Base-by-base conservation (phyloP, 2,329 filamentous ascomycete species). In the Fusarium sp. region DNA sequence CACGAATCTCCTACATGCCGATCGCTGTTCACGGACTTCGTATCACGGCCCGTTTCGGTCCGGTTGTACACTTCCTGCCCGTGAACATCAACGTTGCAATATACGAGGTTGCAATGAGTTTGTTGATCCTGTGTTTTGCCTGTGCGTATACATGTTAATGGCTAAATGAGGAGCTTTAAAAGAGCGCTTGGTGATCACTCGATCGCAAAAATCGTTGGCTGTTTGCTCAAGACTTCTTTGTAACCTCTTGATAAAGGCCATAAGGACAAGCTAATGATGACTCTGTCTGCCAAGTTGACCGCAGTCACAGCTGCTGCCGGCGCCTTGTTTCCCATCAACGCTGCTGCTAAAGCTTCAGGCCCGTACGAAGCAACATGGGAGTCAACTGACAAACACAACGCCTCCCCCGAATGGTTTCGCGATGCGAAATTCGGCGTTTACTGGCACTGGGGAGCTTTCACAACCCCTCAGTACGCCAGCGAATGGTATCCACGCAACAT, bases 401-500 rank as follows among this genome's bases (percentile, higher is more conserved):
- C 67, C 13, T 54, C 67, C 3, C 67, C 66, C 1, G 59, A 60
- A 60, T 70, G 67, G 67, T 69, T 70, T 16, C 67, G 67, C 4
- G 67, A 69, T 6, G 66, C 67, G 10, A 69, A 69, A 5, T 69
- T 69, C 11, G 66, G 66, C 1, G 66, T 69, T 35, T 70, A 69
- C 59, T 69, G 67, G 67, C 66, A 69, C 49, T 69, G 67, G 67
- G 67, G 67, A 19, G 67, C 66, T 3, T 69, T 69, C n/a, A 70
- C 67, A 0, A 70, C 67, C 6, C 58, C 67, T 0, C 66, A 69
- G 2, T 69, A 69, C 12, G 66, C 65, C 12, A 69, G 52, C 7
- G 67, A 69, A 21, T 69, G 67, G 67, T 69, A 69, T 10, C 67
- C 67, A 13, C 67, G 67, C 12, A 64, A 69, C 23, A 69, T 69